Evolutionary conservation across 2,329 filamentous ascomycete species (phyloP).

Genomic region (Diaporthe velutina): DNA sequence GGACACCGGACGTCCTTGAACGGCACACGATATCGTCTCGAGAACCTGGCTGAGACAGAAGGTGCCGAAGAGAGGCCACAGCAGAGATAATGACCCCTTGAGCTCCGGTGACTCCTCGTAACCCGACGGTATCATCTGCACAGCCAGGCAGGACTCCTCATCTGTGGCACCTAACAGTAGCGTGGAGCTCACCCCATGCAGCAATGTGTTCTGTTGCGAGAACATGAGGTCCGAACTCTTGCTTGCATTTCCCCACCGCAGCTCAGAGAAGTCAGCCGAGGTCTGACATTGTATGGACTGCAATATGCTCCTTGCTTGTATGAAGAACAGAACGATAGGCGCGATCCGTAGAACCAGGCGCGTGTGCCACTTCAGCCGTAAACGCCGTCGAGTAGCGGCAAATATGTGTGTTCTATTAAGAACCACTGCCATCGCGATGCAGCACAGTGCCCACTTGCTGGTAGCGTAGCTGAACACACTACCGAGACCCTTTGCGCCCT

Average conservation of each 20-base stretch:
- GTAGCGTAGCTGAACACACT: constrained; percentile 92
- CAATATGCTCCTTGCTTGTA: constrained; percentile 78
- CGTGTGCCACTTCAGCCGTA: constrained; percentile 81
- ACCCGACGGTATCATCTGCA: constrained; percentile 76
- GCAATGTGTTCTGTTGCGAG: constrained; percentile 74
- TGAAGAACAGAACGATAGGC: constrained; percentile 77
- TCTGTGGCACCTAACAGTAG: constrained; percentile 82
- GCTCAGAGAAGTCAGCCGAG: constrained; percentile 75
- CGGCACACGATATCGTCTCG: constrained; percentile 87
- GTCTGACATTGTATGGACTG: constrained; percentile 95
- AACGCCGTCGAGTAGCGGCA: constrained; percentile 84
- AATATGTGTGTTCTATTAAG: constrained; percentile 95
- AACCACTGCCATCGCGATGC: constrained; percentile 86
- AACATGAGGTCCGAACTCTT: constrained; percentile 78
- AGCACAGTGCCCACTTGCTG: constrained; percentile 91
- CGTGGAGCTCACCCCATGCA: constrained; percentile 79
- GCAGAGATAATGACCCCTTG: constrained; percentile 81
- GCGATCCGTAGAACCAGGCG: constrained; percentile 78
- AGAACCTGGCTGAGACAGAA: constrained; percentile 85
- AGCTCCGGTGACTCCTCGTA: constrained; percentile 67
- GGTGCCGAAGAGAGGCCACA: constrained; percentile 82
- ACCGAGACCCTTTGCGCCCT: constrained; percentile 78
- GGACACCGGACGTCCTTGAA: constrained; percentile 84
- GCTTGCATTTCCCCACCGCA: constrained; percentile 77
- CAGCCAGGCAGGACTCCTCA: constrained; percentile 78